A percentile compares a stretch with the other conserved stretches of the same genome.
Evolutionary conservation across 805 yeast genomes (phyloP).

Genomic region (Candida ficus): DNA sequence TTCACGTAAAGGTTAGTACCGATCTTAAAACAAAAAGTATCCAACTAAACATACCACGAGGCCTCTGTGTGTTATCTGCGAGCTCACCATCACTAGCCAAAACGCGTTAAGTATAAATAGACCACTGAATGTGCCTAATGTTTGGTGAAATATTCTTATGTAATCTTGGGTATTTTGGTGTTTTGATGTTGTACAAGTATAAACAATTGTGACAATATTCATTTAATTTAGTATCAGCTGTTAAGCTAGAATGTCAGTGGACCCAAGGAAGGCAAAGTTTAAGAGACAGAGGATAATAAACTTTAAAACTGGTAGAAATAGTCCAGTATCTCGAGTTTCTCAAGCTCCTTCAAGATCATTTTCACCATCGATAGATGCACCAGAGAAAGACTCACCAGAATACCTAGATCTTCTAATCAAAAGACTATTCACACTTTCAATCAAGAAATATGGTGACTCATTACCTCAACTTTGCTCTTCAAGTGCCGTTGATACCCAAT

Average conservation of each 20-base stretch:
- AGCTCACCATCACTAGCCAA: not conserved
- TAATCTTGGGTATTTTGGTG: not conserved
- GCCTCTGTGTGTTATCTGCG: slow-evolving; percentile 3
- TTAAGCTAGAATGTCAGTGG: slow-evolving; percentile 4
- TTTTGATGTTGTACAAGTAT: not conserved
- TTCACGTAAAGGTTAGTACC: not conserved
- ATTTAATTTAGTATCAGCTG: no score
- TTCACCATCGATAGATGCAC: not conserved
- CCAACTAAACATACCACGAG: not conserved
- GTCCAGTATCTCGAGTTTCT: not conserved
- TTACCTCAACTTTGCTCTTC: slow-evolving; percentile 38
- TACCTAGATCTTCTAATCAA: slow-evolving; percentile 23
- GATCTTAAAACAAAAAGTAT: no score
- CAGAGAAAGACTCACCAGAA: slow-evolving; percentile 21
- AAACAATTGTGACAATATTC: no score
- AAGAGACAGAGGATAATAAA: slow-evolving; percentile 2
- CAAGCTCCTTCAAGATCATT: not conserved
- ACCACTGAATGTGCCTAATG: not conserved
- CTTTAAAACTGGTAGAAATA: slow-evolving; percentile 1
- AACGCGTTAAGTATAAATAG: not conserved
- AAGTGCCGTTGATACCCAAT: slow-evolving; percentile 35
- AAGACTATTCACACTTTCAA: slow-evolving; percentile 12
- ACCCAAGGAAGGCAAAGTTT: slow-evolving; percentile 4
- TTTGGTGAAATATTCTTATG: not conserved
- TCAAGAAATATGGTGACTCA: slow-evolving; percentile 9